phyloP scores from a whole-genome alignment of 495 filamentous ascomycete genomes.

The Annulohypoxylon maeteangense region DNA sequence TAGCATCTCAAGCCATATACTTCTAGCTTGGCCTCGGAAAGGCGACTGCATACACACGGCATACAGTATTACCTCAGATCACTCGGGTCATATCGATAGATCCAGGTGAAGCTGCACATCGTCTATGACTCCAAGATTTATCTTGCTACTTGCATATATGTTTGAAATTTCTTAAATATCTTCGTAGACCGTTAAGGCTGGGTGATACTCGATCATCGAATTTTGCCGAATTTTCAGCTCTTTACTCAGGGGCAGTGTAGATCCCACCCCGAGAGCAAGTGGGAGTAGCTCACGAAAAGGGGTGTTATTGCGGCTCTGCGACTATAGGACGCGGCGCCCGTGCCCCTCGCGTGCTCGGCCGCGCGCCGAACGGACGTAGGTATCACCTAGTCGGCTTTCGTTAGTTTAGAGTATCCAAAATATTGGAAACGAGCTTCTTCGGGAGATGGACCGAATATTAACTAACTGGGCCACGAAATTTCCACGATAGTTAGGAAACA shows the following conservation, averaged over 20 bases:
- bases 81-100: neutral
- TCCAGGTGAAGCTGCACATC: neutral
- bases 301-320: constrained; percentile 28
- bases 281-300: neutral
- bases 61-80: neutral
- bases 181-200: neutral
- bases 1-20: neutral
- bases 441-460: neutral
- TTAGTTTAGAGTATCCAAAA: neutral
- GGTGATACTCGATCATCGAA: neutral
- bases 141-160: neutral
- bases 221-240: neutral
- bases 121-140: neutral
- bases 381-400: neutral
- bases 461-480: neutral
- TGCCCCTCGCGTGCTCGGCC: constrained; percentile 17
- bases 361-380: neutral
- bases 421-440: neutral
- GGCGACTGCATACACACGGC: neutral
- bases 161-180: neutral
- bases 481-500: neutral
- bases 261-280: neutral
- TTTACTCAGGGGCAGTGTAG: neutral
- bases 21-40: neutral
- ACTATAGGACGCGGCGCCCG: neutral